Conservation (phyloP, 345 rosid species). For the Populus alba region DNA sequence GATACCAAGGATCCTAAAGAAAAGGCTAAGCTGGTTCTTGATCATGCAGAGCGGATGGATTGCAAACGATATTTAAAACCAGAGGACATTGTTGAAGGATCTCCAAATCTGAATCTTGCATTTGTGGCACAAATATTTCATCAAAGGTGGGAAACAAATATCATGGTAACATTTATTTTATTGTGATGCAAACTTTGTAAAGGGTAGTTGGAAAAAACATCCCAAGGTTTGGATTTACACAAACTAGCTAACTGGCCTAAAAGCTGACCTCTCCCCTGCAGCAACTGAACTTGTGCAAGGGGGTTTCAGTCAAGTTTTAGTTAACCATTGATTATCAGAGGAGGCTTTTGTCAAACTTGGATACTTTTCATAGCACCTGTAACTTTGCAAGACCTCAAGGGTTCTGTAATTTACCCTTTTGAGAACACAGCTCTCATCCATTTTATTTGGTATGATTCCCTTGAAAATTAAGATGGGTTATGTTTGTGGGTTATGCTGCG, state of each 20-base stretch:
- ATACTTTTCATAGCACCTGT: background rate
- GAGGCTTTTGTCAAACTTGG: background rate
- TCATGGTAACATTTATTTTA: background rate
- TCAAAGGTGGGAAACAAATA: constrained; percentile 50
- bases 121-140: constrained; percentile 91
- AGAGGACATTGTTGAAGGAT: constrained; percentile 79
- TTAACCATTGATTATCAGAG: background rate
- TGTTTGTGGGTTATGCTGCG: background rate
- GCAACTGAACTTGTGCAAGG: background rate
- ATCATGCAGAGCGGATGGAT: constrained; percentile 79
- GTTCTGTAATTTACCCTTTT: background rate
- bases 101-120: constrained; percentile 78
- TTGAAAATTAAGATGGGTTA: background rate
- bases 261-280: background rate
- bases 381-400: background rate
- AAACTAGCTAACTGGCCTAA: background rate
- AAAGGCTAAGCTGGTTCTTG: constrained; percentile 73
- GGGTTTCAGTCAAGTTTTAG: background rate
- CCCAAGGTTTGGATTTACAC: background rate
- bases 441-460: background rate
- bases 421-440: background rate
- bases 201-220: background rate
- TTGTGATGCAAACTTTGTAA: background rate
- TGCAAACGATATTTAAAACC: constrained; percentile 81
- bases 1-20: constrained; percentile 64